phyloP scores from a whole-genome alignment of 2,329 filamentous ascomycete genomes.

The Nakataea oryzae region DNA sequence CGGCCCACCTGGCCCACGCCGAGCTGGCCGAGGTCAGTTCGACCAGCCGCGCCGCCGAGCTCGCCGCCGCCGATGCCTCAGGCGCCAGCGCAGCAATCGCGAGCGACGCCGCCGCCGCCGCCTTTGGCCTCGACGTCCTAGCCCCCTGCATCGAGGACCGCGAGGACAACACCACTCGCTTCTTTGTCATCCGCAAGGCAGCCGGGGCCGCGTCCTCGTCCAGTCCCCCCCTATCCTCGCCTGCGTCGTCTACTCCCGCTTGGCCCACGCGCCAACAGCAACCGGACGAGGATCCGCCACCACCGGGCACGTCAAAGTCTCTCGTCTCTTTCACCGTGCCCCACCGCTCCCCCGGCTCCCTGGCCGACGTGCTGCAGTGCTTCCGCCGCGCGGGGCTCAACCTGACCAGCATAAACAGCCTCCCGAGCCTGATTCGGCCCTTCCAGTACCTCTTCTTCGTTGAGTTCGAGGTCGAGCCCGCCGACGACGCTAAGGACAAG shows the following conservation, averaged over 20 bases:
- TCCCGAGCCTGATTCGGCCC: slow-evolving; percentile 62
- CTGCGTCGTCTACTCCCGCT: background rate
- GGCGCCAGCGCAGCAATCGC: slow-evolving; percentile 68
- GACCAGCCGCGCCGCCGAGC: slow-evolving; percentile 75
- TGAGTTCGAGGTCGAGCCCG: slow-evolving; percentile 63
- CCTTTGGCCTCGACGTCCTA: slow-evolving; percentile 60
- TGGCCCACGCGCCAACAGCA: background rate
- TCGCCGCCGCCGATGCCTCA: slow-evolving; percentile 49
- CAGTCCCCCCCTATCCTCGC: background rate
- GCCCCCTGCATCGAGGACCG: slow-evolving; percentile 62
- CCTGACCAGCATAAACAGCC: slow-evolving; percentile 80
- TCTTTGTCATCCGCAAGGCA: slow-evolving; percentile 50
- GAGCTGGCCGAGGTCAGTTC: slow-evolving; percentile 77
- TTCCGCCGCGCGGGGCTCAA: slow-evolving; percentile 69
- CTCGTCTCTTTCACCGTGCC: slow-evolving; percentile 77
- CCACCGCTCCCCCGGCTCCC: slow-evolving; percentile 66
- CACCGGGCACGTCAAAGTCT: slow-evolving; percentile 47
- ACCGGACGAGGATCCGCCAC: background rate
- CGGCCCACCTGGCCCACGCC: slow-evolving; percentile 55
- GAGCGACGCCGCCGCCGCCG: slow-evolving; percentile 59
- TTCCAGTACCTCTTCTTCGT: slow-evolving; percentile 96
- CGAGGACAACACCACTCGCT: slow-evolving; percentile 68
- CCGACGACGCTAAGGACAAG: slow-evolving; percentile 14
- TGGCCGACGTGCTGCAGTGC: slow-evolving; percentile 70
- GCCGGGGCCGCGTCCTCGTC: background rate